These are phyloP conservation scores for Scorias spongiosa DNA, from an alignment of 2,329 filamentous ascomycete genomes.

Conservation along the genomic window DNA sequence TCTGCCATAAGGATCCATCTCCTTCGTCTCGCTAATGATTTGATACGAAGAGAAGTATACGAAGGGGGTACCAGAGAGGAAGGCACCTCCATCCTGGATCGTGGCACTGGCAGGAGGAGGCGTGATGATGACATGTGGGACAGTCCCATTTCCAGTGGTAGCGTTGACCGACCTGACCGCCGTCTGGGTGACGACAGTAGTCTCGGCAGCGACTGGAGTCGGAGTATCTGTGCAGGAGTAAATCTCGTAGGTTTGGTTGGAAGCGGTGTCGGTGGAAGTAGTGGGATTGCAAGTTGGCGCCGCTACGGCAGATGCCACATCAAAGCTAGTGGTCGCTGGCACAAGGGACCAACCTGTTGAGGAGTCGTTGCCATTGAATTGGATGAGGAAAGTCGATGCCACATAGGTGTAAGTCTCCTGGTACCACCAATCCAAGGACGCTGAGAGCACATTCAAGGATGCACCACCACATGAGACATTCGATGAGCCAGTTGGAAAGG, in stretches of 20 bases:
- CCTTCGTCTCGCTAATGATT: constrained; percentile 20
- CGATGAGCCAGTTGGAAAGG: background rate
- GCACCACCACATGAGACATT: constrained; percentile 11
- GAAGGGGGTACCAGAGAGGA: constrained; percentile 22
- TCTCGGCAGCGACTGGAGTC: constrained; percentile 16
- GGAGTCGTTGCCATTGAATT: constrained; percentile 13
- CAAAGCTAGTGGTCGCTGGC: constrained; percentile 16
- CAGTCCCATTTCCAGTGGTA: constrained; percentile 13
- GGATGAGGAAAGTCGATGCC: constrained; percentile 18
- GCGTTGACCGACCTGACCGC: constrained; percentile 13
- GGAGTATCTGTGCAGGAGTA: constrained; percentile 13
- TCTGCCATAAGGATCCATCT: constrained; percentile 13
- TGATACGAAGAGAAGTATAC: constrained; percentile 30
- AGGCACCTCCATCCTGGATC: constrained; percentile 9
- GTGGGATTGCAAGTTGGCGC: constrained; percentile 10
- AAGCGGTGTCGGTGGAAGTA: constrained; percentile 5
- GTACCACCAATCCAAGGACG: constrained; percentile 22
- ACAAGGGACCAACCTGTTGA: constrained; percentile 18
- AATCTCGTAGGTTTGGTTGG: constrained; percentile 7
- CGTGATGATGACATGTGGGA: constrained; percentile 15
- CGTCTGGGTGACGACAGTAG: constrained; percentile 16
- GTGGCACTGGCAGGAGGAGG: constrained; percentile 16
- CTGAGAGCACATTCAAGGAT: constrained; percentile 20
- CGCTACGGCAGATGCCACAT: constrained; percentile 17
- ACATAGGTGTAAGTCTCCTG: constrained; percentile 17